Percentiles rank a stretch among this genome's conserved stretches.
phyloP scores from a whole-genome alignment of 441 rosid genomes.

The Raphanus hybrid region DNA sequence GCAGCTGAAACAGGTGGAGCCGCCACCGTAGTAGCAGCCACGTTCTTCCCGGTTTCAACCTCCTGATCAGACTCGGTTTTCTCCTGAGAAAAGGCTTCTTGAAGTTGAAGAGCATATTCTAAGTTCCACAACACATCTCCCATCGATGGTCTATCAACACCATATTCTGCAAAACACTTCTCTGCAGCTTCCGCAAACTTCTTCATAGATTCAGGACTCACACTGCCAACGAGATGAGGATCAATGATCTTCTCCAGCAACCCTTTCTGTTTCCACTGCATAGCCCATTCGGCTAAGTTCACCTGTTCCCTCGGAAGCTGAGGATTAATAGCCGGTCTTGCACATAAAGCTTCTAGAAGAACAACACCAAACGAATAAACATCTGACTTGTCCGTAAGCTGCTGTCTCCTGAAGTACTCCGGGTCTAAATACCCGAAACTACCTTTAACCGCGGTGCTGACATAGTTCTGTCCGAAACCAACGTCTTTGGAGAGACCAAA shows the following conservation, averaged over 20 bases:
- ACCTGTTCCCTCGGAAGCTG: conserved; percentile 39
- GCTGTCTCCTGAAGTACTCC: conserved; percentile 40
- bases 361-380: conserved; percentile 42
- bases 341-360: conserved; percentile 35
- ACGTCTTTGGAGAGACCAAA: conserved; percentile 40
- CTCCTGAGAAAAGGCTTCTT: conserved; percentile 61
- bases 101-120: conserved; percentile 79
- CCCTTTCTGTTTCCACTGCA: conserved; percentile 39
- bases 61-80: conserved; percentile 55
- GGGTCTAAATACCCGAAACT: conserved; percentile 43
- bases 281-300: conserved; percentile 38
- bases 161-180: conserved; percentile 34
- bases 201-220: conserved; percentile 31
- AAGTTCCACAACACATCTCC: conserved; percentile 39
- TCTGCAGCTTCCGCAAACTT: conserved; percentile 39
- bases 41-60: conserved; percentile 18
- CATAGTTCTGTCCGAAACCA: conserved; percentile 33
- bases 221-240: conserved; percentile 23
- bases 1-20: conserved; percentile 21
- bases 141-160: conserved; percentile 39
- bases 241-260: conserved; percentile 34
- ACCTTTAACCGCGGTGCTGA: conserved; percentile 39
- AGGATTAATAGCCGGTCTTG: conserved; percentile 36
- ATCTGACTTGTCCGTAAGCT: conserved; percentile 40
- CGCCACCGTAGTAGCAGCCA: background rate